These are phyloP conservation scores for Arabis alpina DNA, from an alignment of 345 rosid genomes.

Conservation along the genomic window DNA sequence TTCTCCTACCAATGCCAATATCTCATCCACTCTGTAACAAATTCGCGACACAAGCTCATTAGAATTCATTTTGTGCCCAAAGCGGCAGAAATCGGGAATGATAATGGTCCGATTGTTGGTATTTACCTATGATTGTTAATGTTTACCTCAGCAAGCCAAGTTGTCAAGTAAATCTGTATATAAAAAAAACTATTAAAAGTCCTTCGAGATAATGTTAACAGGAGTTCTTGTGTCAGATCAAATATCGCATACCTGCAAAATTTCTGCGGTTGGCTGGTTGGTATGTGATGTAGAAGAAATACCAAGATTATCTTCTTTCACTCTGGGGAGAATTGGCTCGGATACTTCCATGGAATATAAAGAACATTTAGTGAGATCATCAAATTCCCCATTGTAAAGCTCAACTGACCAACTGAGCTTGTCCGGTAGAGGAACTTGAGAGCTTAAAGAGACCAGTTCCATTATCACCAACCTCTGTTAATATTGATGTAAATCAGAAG, in stretches of 20 bases:
- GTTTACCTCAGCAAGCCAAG: slow-evolving; percentile 88
- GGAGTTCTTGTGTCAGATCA: slow-evolving; percentile 1
- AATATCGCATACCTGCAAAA: slow-evolving; percentile 58
- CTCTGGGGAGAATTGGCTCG: slow-evolving; percentile 54
- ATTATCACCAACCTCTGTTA: slow-evolving; percentile 63
- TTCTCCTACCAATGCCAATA: slow-evolving; percentile 64
- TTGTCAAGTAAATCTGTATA: slow-evolving; percentile 68
- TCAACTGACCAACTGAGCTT: slow-evolving; percentile 61
- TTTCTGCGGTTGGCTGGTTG: slow-evolving; percentile 53
- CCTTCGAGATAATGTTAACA: not conserved
- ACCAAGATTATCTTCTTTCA: slow-evolving; percentile 48
- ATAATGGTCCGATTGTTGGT: not conserved
- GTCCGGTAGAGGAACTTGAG: slow-evolving; percentile 49
- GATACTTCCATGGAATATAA: slow-evolving; percentile 52
- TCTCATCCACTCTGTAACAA: slow-evolving; percentile 65
- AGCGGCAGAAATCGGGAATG: not conserved
- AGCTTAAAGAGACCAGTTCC: slow-evolving; percentile 57
- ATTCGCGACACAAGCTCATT: not conserved
- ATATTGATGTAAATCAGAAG: slow-evolving; percentile 26
- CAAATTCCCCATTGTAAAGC: slow-evolving; percentile 80
- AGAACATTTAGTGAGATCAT: slow-evolving; percentile 58
- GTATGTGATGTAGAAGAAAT: slow-evolving; percentile 40
- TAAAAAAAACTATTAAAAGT: not conserved
- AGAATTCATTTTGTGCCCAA: slow-evolving; percentile 13
- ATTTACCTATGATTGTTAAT: slow-evolving; percentile 65